Evolutionary conservation across 352 stramenopile genomes (phyloP).

Genomic region (Globisporangium mamillatum): DNA sequence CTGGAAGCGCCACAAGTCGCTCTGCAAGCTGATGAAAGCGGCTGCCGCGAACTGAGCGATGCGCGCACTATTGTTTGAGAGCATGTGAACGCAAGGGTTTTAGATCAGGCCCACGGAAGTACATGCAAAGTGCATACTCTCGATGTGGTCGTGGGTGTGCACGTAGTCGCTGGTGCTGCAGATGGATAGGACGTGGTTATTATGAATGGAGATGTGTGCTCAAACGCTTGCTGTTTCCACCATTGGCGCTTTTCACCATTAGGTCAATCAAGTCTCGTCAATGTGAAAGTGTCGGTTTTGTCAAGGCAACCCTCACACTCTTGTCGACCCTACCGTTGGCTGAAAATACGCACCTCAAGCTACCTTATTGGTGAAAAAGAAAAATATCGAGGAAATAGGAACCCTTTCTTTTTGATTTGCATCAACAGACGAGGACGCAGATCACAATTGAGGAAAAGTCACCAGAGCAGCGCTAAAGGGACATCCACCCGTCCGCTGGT

Average conservation of each 20-base stretch:
- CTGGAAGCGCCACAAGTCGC: constrained; percentile 62
- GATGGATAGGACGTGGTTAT: too few relatives aligned
- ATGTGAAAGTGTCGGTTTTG: not conserved
- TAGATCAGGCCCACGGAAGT: too few relatives aligned
- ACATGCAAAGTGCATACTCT: too few relatives aligned
- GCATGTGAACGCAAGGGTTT: too few relatives aligned
- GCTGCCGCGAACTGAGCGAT: constrained; percentile 10
- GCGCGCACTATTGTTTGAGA: too few relatives aligned
- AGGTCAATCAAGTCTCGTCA: too few relatives aligned
- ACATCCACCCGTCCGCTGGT: not conserved
- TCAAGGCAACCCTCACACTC: not conserved
- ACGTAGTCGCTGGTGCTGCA: too few relatives aligned
- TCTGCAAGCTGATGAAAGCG: constrained; percentile 30
- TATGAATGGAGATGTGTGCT: too few relatives aligned
- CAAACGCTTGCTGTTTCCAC: too few relatives aligned
- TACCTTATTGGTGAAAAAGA: constrained; percentile 2
- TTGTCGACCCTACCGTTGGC: not conserved
- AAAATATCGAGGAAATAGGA: not conserved
- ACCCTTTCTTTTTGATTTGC: not conserved
- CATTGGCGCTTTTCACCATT: too few relatives aligned
- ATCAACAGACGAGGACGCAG: constrained; percentile 2
- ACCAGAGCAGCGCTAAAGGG: not conserved
- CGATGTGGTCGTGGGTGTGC: too few relatives aligned
- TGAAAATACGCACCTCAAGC: not conserved
- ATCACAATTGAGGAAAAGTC: not conserved